Evolutionary conservation across 2,329 filamentous ascomycete species (phyloP).

Genomic region (Gnomoniopsis sp.): DNA sequence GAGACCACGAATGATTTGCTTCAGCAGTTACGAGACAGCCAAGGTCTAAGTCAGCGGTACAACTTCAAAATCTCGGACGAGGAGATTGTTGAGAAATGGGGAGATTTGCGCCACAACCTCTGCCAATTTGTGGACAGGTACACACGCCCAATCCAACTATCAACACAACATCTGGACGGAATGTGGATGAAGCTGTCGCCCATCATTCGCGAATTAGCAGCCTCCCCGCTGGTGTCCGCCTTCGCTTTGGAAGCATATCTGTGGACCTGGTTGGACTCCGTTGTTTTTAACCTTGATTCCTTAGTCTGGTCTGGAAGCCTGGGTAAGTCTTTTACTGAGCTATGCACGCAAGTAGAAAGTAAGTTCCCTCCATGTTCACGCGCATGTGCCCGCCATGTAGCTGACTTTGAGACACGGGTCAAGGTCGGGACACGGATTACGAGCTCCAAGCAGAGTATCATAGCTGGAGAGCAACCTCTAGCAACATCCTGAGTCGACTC

Average conservation of each 20-base stretch:
- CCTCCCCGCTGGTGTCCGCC: background rate
- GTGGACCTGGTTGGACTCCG: background rate
- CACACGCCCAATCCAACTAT: background rate
- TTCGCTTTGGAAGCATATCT: constrained; percentile 4
- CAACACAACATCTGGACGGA: background rate
- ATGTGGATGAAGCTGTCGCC: background rate
- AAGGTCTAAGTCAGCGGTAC: background rate
- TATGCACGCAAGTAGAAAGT: background rate
- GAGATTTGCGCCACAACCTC: constrained; percentile 10
- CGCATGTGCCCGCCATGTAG: background rate
- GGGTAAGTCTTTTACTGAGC: background rate
- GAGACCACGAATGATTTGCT: background rate
- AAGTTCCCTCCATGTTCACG: background rate
- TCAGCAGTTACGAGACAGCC: background rate
- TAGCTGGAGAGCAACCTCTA: constrained; percentile 14
- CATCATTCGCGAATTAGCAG: background rate
- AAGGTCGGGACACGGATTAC: background rate
- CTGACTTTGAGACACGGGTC: background rate
- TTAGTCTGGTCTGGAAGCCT: background rate
- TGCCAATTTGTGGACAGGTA: constrained; percentile 16
- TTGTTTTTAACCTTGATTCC: background rate
- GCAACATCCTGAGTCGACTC: constrained; percentile 6
- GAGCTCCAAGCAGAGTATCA: constrained; percentile 7
- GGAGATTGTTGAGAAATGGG: constrained; percentile 11
- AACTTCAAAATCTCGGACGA: constrained; percentile 14